Evolutionary conservation across 371 early-diverging fungal species (phyloP).

Genomic region (Dinochytrium kinnereticum): DNA sequence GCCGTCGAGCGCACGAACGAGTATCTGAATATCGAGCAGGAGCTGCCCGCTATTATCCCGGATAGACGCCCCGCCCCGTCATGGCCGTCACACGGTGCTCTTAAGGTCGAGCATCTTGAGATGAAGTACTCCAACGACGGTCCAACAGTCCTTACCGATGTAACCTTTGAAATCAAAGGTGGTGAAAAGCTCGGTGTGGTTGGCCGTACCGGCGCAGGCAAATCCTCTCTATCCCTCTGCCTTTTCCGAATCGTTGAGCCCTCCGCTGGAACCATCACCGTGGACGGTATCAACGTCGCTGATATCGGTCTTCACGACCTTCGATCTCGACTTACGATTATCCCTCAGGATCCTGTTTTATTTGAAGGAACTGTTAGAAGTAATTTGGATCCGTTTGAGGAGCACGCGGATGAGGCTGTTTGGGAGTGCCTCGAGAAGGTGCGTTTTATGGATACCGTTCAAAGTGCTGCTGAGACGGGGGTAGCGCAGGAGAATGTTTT

Average conservation of each 20-base stretch:
- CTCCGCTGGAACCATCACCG: constrained; percentile 48
- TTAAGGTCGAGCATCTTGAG: constrained; percentile 54
- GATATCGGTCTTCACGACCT: constrained; percentile 43
- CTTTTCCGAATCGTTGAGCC: constrained; percentile 59
- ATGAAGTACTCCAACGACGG: constrained; percentile 43
- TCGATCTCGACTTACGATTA: constrained; percentile 46
- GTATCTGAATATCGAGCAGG: constrained; percentile 49
- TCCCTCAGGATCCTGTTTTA: constrained; percentile 57
- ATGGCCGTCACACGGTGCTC: constrained; percentile 68
- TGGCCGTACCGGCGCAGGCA: constrained; percentile 66
- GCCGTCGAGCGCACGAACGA: constrained; percentile 61
- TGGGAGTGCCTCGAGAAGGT: constrained; percentile 69
- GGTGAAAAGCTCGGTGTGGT: constrained; percentile 88
- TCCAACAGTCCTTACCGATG: constrained; percentile 56
- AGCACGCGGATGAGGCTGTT: constrained; percentile 61
- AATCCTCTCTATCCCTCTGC: constrained; percentile 54
- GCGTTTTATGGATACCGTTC: constrained; percentile 53
- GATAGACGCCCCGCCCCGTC: constrained; percentile 48
- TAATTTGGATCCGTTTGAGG: constrained; percentile 63
- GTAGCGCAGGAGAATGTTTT: constrained; percentile 1
- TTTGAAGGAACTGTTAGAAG: constrained; percentile 44
- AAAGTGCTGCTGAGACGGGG: constrained; percentile 42
- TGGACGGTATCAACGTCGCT: constrained; percentile 46
- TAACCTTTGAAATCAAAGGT: constrained; percentile 66
- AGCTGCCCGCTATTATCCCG: constrained; percentile 32